Base-by-base conservation (phyloP, 768 basidiomycete genomes). In the Boletus reticuloceps region DNA sequence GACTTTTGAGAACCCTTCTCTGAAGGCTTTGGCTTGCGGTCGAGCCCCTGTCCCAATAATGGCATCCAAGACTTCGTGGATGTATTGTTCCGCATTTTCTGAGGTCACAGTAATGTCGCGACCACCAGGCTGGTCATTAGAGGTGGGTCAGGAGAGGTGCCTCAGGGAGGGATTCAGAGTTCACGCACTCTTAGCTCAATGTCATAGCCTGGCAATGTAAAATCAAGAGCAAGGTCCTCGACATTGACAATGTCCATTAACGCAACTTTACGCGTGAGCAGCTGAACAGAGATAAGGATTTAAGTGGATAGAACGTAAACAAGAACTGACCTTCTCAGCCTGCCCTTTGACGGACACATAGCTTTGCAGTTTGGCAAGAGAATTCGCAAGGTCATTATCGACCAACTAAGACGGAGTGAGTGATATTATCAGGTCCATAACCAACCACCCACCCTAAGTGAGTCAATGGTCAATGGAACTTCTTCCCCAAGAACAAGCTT, bases 131-230 rank as follows among this genome's bases (percentile, higher is more conserved):
- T 96, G 51, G 14, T 53, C 13, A 32, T 56, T 8, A 37, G 8
- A 36, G 44, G 6, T 45, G 12, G 22, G 41, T 55, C 2, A 54
- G 34, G 22, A 55, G 25, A n/a, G 11, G 2, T 36, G 20, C 38
- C 8, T 37, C 13, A 38, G 14, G n/a, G 34, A 37, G 25, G 6
- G 17, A n/a, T 31, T 40, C 13, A 51, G 16, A 36, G 14, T 47
- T 37, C 13, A 71, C 84, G 54, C 67, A 92, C 94, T 69, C 84
- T 83, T 29, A 98, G 80, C 70, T 97, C 93, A 54, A 98, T 89
- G 65, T 94, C 86, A 67, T 96, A 94, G 14, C 97, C 97, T 10
- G 97, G 97, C 17, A 98, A 79, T 9, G 96, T 98, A 72, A 98
- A 99, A 74, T 99, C 97, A 19, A 99, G 81, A 0, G 89, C 85